A percentile compares a stretch with the other conserved stretches of the same genome.
Evolutionary conservation across 768 basidiomycete genomes (phyloP).

Genomic region (Rhodotorula toruloides): DNA sequence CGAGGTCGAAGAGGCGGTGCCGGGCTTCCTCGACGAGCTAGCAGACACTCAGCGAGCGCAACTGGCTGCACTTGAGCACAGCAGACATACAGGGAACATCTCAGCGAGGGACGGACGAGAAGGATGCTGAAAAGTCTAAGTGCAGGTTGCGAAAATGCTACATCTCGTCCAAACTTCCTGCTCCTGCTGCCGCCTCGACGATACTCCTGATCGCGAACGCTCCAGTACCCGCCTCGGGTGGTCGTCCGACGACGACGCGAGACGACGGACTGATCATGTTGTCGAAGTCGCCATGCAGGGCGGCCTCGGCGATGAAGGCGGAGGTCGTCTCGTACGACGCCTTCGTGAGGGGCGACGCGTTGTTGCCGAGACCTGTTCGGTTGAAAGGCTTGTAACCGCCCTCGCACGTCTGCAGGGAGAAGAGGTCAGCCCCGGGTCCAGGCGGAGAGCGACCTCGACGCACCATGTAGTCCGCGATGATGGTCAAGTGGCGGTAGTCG

Average conservation of each 20-base stretch:
- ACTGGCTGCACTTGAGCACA: too few species aligned
- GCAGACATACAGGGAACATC: too few species aligned
- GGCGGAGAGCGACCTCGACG: constrained; percentile 40
- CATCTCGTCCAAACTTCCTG: background rate
- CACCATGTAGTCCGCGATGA: constrained; percentile 99
- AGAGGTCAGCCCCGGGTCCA: background rate
- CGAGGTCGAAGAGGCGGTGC: too few species aligned
- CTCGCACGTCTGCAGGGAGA: constrained; percentile 72
- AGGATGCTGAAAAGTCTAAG: too few species aligned
- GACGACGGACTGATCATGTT: constrained; percentile 74
- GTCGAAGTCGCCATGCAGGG: constrained; percentile 91
- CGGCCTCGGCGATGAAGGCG: constrained; percentile 87
- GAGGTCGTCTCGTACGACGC: constrained; percentile 97
- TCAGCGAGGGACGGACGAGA: too few species aligned
- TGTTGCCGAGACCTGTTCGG: constrained; percentile 84
- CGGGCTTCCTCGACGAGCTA: too few species aligned
- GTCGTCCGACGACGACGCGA: constrained; percentile 82
- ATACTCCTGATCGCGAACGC: constrained; percentile 65
- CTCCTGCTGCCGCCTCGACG: constrained; percentile 25
- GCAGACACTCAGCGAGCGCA: too few species aligned
- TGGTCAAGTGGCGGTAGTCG: constrained; percentile 82
- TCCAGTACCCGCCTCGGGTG: constrained; percentile 87
- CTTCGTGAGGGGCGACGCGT: constrained; percentile 91
- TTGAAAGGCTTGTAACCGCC: constrained; percentile 98
- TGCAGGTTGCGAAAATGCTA: background rate